Conservation (phyloP, 177 flowering plant genomes). For the Telopea speciosissima region DNA sequence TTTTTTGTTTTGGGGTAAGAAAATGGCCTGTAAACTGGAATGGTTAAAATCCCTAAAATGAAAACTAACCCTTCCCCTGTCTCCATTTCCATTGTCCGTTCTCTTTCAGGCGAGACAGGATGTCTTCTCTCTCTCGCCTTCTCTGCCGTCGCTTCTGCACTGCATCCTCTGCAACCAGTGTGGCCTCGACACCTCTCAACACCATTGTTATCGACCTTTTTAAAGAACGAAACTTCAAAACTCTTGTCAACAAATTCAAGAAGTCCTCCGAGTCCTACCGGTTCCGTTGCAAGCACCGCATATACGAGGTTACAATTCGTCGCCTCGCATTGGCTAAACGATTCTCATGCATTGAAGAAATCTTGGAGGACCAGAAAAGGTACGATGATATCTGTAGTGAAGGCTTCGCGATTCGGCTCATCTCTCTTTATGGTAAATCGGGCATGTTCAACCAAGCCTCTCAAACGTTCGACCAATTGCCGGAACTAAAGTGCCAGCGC, state of each 20-base stretch:
- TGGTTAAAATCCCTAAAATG: too few relatives aligned
- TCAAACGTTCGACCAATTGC: conserved; percentile 69
- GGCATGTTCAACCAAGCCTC: conserved; percentile 62
- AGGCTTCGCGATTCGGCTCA: conserved; percentile 42
- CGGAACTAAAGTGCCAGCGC: conserved; percentile 32
- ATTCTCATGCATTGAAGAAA: conserved; percentile 37
- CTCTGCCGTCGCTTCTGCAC: conserved; percentile 32
- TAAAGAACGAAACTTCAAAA: conserved; percentile 35
- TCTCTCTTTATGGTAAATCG: conserved; percentile 47
- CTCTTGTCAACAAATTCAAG: conserved; percentile 46
- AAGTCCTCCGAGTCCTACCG: conserved; percentile 22
- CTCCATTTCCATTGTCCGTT: neutral
- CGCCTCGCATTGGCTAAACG: conserved; percentile 44
- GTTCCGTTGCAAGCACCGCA: conserved; percentile 34
- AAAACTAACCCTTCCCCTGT: neutral
- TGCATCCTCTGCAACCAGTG: conserved; percentile 4
- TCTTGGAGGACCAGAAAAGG: conserved; percentile 58
- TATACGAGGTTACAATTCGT: conserved; percentile 37
- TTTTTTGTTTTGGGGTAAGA: too few relatives aligned
- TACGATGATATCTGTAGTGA: conserved; percentile 35
- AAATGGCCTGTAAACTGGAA: too few relatives aligned
- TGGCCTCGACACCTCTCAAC: conserved; percentile 1
- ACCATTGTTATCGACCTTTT: conserved; percentile 19
- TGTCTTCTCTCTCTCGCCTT: conserved; percentile 30
- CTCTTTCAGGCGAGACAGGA: neutral